These are phyloP conservation scores for Rhinocladiella mackenziei DNA, from an alignment of 2,329 filamentous ascomycete genomes.

Conservation along the genomic window DNA sequence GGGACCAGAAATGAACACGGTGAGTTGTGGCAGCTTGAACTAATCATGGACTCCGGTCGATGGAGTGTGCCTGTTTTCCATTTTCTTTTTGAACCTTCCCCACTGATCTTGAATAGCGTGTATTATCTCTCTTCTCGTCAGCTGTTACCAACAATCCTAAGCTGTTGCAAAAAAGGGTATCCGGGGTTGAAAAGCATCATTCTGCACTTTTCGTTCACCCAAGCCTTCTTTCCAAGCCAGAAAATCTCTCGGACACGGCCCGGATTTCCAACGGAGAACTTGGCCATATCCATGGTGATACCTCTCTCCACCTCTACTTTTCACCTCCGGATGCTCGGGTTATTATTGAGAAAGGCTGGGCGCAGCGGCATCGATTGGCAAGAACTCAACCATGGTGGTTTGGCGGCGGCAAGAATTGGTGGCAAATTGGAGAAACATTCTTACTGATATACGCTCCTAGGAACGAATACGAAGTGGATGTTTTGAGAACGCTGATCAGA, in stretches of 20 bases:
- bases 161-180: constrained; percentile 18
- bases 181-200: constrained; percentile 20
- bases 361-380: constrained; percentile 59
- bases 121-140: constrained; percentile 18
- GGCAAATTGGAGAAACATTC: constrained; percentile 20
- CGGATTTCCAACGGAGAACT: constrained; percentile 63
- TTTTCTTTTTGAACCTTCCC: background rate
- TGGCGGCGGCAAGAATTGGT: constrained; percentile 22
- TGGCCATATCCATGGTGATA: constrained; percentile 74
- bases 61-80: too few relatives aligned
- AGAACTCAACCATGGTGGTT: constrained; percentile 64
- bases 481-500: constrained; percentile 42
- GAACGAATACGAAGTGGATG: constrained; percentile 62
- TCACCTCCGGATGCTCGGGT: constrained; percentile 73
- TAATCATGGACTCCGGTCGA: too few relatives aligned
- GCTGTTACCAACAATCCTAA: constrained; percentile 17
- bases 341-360: constrained; percentile 73
- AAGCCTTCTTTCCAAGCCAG: constrained; percentile 11
- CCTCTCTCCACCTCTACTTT: constrained; percentile 73
- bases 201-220: constrained; percentile 22
- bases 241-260: constrained; percentile 51
- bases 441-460: constrained; percentile 78
- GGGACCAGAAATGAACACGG: constrained; percentile 44
- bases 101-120: constrained; percentile 44
- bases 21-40: too few relatives aligned